Conservation (phyloP, 2,329 filamentous ascomycete species). For the Xylaria sp. region DNA sequence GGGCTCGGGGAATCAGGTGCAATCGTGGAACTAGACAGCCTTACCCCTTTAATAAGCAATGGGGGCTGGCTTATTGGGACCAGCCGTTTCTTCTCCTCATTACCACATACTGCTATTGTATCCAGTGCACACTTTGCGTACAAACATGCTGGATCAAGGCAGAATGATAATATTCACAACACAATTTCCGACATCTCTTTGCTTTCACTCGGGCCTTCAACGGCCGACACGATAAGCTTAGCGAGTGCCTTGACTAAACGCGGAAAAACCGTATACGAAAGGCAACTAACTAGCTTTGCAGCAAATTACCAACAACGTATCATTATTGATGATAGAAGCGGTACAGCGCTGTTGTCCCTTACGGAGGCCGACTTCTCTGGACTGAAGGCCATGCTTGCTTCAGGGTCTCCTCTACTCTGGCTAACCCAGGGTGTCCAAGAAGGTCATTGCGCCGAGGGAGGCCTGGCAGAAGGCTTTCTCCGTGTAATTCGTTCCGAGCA, state of each 20-base stretch:
- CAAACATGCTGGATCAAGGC: slow-evolving; percentile 2
- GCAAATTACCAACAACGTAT: slow-evolving; percentile 23
- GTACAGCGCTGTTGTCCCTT: slow-evolving; percentile 32
- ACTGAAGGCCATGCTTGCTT: slow-evolving; percentile 36
- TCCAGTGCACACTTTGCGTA: slow-evolving; percentile 31
- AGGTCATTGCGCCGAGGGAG: slow-evolving; percentile 32
- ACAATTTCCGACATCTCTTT: slow-evolving; percentile 14
- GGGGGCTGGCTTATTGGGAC: slow-evolving; percentile 38
- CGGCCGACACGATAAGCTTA: slow-evolving; percentile 11
- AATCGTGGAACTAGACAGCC: not conserved
- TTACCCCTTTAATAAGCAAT: slow-evolving; percentile 21
- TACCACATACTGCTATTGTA: slow-evolving; percentile 20
- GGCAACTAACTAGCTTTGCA: slow-evolving; percentile 22
- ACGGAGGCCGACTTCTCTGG: slow-evolving; percentile 28
- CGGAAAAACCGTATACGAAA: slow-evolving; percentile 22
- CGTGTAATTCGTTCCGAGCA: slow-evolving; percentile 42
- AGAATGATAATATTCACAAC: not conserved
- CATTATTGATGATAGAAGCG: slow-evolving; percentile 39
- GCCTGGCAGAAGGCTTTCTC: slow-evolving; percentile 41
- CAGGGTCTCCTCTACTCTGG: slow-evolving; percentile 36
- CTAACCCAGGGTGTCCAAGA: slow-evolving; percentile 40
- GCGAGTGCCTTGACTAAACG: slow-evolving; percentile 15
- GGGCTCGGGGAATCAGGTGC: not conserved
- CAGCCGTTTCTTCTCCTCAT: slow-evolving; percentile 19
- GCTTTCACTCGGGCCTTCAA: slow-evolving; percentile 16